Evolutionary conservation across 495 filamentous ascomycete species (phyloP).

Genomic region (Penicillium atrosanguineum): DNA sequence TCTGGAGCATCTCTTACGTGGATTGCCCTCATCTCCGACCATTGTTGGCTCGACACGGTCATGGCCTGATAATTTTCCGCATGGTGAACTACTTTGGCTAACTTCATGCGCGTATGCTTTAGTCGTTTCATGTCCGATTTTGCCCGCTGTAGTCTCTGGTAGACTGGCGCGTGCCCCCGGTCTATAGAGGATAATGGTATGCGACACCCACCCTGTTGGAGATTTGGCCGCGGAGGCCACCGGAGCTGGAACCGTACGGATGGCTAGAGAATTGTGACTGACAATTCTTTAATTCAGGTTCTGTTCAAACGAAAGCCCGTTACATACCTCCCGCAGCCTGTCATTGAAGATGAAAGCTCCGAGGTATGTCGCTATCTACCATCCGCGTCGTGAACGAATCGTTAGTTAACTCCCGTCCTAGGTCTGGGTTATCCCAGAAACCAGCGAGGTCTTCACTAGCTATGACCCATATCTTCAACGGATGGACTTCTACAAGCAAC

Average conservation of each 20-base stretch:
- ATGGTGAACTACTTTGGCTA: conserved; percentile 5
- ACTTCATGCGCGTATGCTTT: conserved; percentile 19
- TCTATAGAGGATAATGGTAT: conserved; percentile 40
- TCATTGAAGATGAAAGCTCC: conserved; percentile 72
- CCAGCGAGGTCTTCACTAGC: conserved; percentile 82
- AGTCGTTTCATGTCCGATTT: conserved; percentile 24
- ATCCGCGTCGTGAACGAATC: background rate
- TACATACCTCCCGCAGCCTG: conserved; percentile 69
- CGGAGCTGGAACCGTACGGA: conserved; percentile 3
- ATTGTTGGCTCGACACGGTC: background rate
- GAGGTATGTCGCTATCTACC: conserved; percentile 56
- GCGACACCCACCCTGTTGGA: conserved; percentile 5
- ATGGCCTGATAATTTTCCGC: background rate
- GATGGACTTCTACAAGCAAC: conserved; percentile 93
- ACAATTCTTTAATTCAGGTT: conserved; percentile 56
- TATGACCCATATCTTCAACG: conserved; percentile 87
- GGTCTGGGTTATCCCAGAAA: conserved; percentile 90
- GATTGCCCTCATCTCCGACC: background rate
- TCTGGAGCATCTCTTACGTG: background rate
- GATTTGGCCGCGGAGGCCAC: conserved; percentile 1
- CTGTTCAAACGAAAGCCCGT: conserved; percentile 96
- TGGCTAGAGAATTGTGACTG: conserved; percentile 13
- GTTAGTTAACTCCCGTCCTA: conserved; percentile 30
- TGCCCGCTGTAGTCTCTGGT: conserved; percentile 23
- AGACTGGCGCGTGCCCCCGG: conserved; percentile 27